Base-by-base conservation (phyloP, 805 yeast genomes). In the Lipomyces starkeyi region DNA sequence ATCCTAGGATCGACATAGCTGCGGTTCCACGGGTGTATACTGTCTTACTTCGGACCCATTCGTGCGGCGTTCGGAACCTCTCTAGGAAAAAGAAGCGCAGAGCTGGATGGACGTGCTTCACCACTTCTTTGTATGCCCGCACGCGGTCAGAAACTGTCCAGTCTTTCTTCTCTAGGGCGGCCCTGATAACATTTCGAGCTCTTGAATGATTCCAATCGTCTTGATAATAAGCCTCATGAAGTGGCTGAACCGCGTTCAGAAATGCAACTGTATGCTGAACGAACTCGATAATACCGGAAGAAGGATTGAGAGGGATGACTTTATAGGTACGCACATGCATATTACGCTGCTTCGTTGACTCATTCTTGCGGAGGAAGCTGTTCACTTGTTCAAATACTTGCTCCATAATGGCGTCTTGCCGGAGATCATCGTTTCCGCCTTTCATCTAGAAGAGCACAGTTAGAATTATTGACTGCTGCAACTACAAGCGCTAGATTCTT, bases 401-500 rank as follows among this genome's bases (percentile, higher is more conserved):
- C 77, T 94, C 96, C 99, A 95, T 96, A 65, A 95, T 91, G 0
- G 97, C 91, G 79, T 95, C 99, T 78, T 96, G 99, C 62, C 98
- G 81, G 62, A 95, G 80, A 78, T 95, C 99, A 79, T 95, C 99
- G 9, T 91, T 84, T 5, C 97, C 93, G 32, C 91, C 91, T 76
- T 95, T 95, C 71, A 69, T 58, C 71, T 64, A 8, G 25, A 32
- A 32, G 13, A 3, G 32, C 29, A 17, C 53, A 20, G 11, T 65
- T 52, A 59, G 29, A 59, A 20, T 7, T 8, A 40, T 29, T 22
- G 14, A 57, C 25, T 32, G 22, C 22, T n/a, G n/a, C 1, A n/a
- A 43, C n/a, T n/a, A 43, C 20, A 1, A n/a, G 14, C 20, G 43
- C 13, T 25, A 14, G 13, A 4, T 54, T 43, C 70, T 55, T 62